A percentile compares a stretch with the other conserved stretches of the same genome.
phyloP scores from a whole-genome alignment of 176 grass and related monocot genomes.

The Cymbopogon citratus region DNA sequence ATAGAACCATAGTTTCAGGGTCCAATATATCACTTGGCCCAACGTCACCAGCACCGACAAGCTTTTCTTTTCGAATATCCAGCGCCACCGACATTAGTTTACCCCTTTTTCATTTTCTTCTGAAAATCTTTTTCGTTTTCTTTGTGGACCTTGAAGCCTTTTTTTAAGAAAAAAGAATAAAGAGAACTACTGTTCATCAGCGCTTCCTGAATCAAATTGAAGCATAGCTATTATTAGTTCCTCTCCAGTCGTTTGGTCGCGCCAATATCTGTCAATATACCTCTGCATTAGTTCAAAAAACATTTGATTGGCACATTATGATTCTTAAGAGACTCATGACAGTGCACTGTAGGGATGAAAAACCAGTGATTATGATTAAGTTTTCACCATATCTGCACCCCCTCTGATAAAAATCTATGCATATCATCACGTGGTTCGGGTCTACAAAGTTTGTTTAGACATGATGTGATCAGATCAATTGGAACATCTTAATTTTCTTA shows the following conservation, averaged over 20 bases:
- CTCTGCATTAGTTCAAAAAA: no score
- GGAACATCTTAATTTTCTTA: neutral
- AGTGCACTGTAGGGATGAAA: no score
- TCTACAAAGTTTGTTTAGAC: neutral
- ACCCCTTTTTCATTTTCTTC: neutral
- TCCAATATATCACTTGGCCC: neutral
- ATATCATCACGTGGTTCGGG: neutral
- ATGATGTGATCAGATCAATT: neutral
- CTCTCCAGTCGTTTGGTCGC: no score
- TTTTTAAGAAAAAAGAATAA: neutral
- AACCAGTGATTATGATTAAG: no score
- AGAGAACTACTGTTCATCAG: no score
- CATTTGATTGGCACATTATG: no score
- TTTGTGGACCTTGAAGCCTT: neutral
- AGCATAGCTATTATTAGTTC: no score
- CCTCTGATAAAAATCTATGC: no score
- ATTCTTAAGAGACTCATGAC: no score
- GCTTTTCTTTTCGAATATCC: neutral
- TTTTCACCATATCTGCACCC: no score
- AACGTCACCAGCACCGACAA: neutral
- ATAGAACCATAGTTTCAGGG: neutral
- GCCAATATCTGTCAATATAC: no score
- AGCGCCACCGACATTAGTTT: slow-evolving; percentile 5
- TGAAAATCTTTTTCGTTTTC: neutral
- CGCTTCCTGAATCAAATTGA: no score